A percentile compares a stretch with the other conserved stretches of the same genome.
These are phyloP conservation scores for Collybiopsis luxurians DNA, from an alignment of 768 basidiomycete genomes.

Conservation along the genomic window DNA sequence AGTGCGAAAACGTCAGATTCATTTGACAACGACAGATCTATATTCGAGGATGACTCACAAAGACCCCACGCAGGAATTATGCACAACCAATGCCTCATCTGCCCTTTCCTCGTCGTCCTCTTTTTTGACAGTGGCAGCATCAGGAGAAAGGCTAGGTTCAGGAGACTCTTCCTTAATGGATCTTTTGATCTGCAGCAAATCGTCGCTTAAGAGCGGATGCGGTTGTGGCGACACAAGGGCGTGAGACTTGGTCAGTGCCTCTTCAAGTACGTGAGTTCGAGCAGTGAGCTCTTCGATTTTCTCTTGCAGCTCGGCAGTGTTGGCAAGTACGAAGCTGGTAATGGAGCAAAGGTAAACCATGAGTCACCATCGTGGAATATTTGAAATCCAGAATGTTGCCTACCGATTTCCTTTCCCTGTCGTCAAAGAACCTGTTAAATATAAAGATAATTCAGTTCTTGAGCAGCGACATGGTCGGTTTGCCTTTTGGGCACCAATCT, in stretches of 20 bases:
- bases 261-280: slow-evolving; percentile 65
- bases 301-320: slow-evolving; percentile 66
- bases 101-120: slow-evolving; percentile 49
- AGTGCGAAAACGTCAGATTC: slow-evolving; percentile 58
- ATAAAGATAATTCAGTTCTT: neutral
- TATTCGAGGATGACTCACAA: no score
- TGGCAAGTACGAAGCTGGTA: slow-evolving; percentile 66
- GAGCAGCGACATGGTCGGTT: slow-evolving; percentile 8
- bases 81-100: slow-evolving; percentile 54
- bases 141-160: slow-evolving; percentile 23
- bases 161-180: slow-evolving; percentile 59
- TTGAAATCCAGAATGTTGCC: neutral
- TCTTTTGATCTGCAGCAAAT: slow-evolving; percentile 61
- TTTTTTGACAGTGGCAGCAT: slow-evolving; percentile 20
- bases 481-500: neutral
- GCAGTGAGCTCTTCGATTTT: slow-evolving; percentile 61
- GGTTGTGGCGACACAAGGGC: slow-evolving; percentile 40
- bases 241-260: slow-evolving; percentile 57
- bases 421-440: slow-evolving; percentile 67
- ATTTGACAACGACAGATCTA: no score
- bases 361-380: slow-evolving; percentile 8
- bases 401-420: slow-evolving; percentile 75
- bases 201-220: slow-evolving; percentile 60
- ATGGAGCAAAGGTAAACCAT: neutral
- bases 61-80: slow-evolving; percentile 37